Conservation (phyloP, 495 filamentous ascomycete genomes). For the Tuber aestivum region DNA sequence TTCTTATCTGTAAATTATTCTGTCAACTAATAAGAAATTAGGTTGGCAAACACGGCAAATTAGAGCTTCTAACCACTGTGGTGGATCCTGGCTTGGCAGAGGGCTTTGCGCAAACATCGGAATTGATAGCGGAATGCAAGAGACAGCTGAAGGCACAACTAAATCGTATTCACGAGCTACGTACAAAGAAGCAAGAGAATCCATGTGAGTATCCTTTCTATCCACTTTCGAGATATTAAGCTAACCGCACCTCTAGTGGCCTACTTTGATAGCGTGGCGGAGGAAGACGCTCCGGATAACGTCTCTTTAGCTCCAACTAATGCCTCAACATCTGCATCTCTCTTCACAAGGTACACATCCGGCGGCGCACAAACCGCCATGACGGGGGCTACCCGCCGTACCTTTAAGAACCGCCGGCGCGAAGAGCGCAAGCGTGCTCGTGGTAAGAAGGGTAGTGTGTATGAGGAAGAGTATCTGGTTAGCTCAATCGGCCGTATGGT, state of each 20-base stretch:
- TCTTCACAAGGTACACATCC: conserved; percentile 90
- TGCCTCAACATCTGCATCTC: conserved; percentile 65
- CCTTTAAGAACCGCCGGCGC: conserved; percentile 70
- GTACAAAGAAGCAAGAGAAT: conserved; percentile 70
- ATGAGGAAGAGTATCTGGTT: conserved; percentile 94
- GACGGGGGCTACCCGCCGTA: conserved; percentile 62
- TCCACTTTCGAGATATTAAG: conserved; percentile 59
- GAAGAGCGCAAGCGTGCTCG: conserved; percentile 93
- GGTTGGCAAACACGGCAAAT: conserved; percentile 33
- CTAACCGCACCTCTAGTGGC: conserved; percentile 43
- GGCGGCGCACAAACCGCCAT: conserved; percentile 59
- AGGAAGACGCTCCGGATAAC: conserved; percentile 76
- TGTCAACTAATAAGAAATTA: conserved; percentile 10
- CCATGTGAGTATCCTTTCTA: conserved; percentile 47
- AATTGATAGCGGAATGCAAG: conserved; percentile 87
- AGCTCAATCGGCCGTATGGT: conserved; percentile 77
- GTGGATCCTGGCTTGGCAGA: conserved; percentile 74
- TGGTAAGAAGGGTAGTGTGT: conserved; percentile 91
- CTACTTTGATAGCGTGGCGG: conserved; percentile 49
- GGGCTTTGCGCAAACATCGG: conserved; percentile 67
- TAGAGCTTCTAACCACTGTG: conserved; percentile 52
- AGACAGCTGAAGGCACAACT: conserved; percentile 75
- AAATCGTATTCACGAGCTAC: conserved; percentile 73
- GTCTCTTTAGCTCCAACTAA: conserved; percentile 83
- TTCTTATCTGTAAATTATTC: conserved; percentile 18